These are phyloP conservation scores for Globisporangium takayamanum DNA, from an alignment of 352 stramenopile genomes.

Conservation along the genomic window DNA sequence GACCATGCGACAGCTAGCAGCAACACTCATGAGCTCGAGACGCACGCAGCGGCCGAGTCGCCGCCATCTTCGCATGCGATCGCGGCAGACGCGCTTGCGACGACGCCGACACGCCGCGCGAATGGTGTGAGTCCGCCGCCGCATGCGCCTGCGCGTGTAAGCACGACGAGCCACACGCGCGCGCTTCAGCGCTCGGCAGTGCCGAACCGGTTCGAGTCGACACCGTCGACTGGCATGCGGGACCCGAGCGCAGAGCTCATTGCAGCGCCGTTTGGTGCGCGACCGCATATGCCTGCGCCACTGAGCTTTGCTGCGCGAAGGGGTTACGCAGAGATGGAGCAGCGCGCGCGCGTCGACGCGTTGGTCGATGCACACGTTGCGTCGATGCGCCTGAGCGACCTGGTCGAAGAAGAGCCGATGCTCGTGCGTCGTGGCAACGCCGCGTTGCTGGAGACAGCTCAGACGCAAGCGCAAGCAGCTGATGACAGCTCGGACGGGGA, in stretches of 20 bases:
- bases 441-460: neutral
- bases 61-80: neutral
- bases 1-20: constrained; percentile 25
- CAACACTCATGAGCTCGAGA: constrained; percentile 10
- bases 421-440: neutral
- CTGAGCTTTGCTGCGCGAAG: constrained; percentile 1
- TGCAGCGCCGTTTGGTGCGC: constrained; percentile 15
- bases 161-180: constrained; percentile 7
- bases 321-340: neutral
- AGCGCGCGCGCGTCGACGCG: neutral
- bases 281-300: neutral
- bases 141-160: constrained; percentile 2
- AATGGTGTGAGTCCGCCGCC: constrained; percentile 6
- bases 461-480: neutral
- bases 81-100: neutral
- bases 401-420: constrained; percentile 12
- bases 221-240: constrained; percentile 14
- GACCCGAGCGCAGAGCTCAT: constrained; percentile 44
- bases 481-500: neutral
- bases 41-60: neutral
- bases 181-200: constrained; percentile 9
- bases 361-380: constrained; percentile 1
- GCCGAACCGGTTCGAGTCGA: constrained; percentile 32
- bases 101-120: constrained; percentile 12
- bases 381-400: constrained; percentile 2